A percentile compares a stretch with the other conserved stretches of the same genome.
These are phyloP conservation scores for Pilatotrama ljubarskyi DNA, from an alignment of 768 basidiomycete species.

Conservation along the genomic window DNA sequence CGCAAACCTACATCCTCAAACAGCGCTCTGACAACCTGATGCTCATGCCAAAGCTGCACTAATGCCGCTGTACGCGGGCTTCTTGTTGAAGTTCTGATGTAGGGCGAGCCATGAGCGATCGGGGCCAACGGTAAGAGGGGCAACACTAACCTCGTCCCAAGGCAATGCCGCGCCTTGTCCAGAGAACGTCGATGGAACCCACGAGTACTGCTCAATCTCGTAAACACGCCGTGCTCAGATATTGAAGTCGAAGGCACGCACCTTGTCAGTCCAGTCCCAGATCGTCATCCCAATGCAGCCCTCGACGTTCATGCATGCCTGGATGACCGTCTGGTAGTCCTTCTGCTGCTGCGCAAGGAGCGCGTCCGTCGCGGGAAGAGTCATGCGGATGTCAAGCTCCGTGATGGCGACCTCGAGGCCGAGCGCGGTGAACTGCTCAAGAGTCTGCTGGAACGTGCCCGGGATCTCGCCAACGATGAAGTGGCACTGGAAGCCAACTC, in stretches of 20 bases:
- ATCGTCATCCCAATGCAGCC: conserved; percentile 40
- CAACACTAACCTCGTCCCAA: conserved; percentile 30
- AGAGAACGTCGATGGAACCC: conserved; percentile 34
- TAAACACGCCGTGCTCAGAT: not conserved
- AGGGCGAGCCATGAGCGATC: not conserved
- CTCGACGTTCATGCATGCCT: conserved; percentile 47
- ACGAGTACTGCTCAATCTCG: conserved; percentile 31
- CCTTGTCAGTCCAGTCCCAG: conserved; percentile 45
- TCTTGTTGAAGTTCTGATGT: conserved; percentile 22
- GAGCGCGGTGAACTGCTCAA: conserved; percentile 54
- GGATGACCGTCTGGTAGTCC: conserved; percentile 57
- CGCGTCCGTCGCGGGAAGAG: conserved; percentile 49
- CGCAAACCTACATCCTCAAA: not conserved
- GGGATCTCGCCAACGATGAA: conserved; percentile 60
- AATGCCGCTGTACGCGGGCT: conserved; percentile 34
- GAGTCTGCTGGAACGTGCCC: conserved; percentile 44
- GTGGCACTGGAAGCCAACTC: conserved; percentile 61
- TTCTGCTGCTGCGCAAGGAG: conserved; percentile 53
- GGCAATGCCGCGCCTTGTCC: conserved; percentile 36
- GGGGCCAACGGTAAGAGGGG: not conserved
- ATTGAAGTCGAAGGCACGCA: not conserved
- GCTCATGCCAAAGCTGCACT: conserved; percentile 21
- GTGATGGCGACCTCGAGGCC: conserved; percentile 71
- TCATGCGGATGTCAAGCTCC: conserved; percentile 66
- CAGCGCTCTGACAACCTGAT: not conserved